Conservation (phyloP, 129 eudicot species). For the Dittrichia graveolens region DNA sequence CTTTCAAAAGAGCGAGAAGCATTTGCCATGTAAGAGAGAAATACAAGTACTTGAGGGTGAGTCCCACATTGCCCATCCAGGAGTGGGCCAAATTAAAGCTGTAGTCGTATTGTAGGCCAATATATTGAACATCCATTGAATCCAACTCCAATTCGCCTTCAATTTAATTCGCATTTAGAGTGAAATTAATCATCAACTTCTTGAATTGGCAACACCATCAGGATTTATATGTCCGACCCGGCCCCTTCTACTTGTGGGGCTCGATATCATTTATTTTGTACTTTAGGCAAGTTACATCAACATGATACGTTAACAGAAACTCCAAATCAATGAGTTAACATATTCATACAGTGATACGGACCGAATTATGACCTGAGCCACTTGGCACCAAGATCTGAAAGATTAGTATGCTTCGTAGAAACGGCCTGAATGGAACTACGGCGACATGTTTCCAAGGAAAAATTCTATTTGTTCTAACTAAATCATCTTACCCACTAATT, state of each 20-base stretch:
- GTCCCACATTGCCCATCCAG: slow-evolving; percentile 34
- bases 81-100: slow-evolving; percentile 40
- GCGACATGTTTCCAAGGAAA: too few relatives aligned
- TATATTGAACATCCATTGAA: slow-evolving; percentile 34
- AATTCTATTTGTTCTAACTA: too few relatives aligned
- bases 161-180: too few relatives aligned
- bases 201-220: slow-evolving; percentile 42
- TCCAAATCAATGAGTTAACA: not conserved
- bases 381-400: too few relatives aligned
- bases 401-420: too few relatives aligned
- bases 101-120: slow-evolving; percentile 35
- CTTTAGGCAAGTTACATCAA: not conserved
- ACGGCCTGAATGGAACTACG: too few relatives aligned
- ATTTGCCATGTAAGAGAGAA: slow-evolving; percentile 23
- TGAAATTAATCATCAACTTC: slow-evolving; percentile 36
- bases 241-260: slow-evolving; percentile 30
- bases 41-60: too few relatives aligned
- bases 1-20: slow-evolving; percentile 26
- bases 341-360: not conserved
- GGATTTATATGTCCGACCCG: slow-evolving; percentile 30
- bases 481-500: too few relatives aligned
- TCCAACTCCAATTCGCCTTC: slow-evolving; percentile 31
- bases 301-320: not conserved
- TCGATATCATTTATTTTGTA: slow-evolving; percentile 5
- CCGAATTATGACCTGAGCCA: too few relatives aligned